Percentiles rank a stretch among this genome's conserved stretches.
Conservation (phyloP, 257 asterid genomes). For the Solanum habrochaites region DNA sequence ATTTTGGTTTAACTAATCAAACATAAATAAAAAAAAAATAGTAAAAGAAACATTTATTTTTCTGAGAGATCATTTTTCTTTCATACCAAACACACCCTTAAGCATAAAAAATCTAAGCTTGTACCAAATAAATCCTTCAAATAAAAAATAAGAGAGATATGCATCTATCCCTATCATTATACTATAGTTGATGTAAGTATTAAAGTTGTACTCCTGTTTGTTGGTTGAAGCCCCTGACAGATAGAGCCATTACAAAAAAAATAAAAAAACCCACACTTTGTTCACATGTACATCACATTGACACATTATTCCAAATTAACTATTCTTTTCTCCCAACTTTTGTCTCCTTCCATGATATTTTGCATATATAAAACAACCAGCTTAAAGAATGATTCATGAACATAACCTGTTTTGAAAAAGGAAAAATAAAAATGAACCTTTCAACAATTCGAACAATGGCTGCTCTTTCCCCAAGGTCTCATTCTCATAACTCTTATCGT, state of each 20-base stretch:
- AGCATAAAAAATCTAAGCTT: background rate
- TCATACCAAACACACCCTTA: too few relatives aligned
- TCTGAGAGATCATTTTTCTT: too few relatives aligned
- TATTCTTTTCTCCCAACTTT: background rate
- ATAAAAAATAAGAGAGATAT: background rate
- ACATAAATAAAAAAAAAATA: too few relatives aligned
- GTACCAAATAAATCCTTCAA: background rate
- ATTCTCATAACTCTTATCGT: slow-evolving; percentile 1
- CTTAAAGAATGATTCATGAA: background rate
- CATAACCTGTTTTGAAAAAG: background rate
- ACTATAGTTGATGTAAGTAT: background rate
- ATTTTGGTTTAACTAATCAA: too few relatives aligned
- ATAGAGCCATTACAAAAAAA: background rate
- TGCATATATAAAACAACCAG: background rate
- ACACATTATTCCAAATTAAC: background rate
- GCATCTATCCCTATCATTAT: background rate
- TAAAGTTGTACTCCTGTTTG: slow-evolving; percentile 8
- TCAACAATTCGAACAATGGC: slow-evolving; percentile 3
- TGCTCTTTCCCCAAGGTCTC: slow-evolving; percentile 8
- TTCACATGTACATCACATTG: slow-evolving; percentile 1
- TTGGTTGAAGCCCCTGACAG: slow-evolving; percentile 12
- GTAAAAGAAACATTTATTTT: too few relatives aligned
- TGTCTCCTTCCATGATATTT: background rate
- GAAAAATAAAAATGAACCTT: background rate
- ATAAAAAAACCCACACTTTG: background rate